Percentiles rank a stretch among this genome's conserved stretches.
Conservation (phyloP, 2,329 filamentous ascomycete species). For the Gaeumannomyces sp. region DNA sequence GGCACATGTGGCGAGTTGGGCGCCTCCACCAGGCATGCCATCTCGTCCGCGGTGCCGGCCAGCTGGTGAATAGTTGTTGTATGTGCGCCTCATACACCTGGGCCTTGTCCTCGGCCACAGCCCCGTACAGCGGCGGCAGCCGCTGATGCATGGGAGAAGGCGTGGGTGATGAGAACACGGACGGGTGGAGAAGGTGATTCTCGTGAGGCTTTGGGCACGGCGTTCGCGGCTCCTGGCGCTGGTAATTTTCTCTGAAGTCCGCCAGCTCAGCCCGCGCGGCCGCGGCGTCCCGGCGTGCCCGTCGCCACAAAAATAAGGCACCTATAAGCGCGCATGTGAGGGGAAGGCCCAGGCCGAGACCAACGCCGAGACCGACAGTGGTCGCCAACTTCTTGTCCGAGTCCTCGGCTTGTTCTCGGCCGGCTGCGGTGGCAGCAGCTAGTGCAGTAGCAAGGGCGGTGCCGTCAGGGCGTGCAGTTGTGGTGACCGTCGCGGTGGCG, state of each 20-base stretch:
- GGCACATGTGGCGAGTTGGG: background rate
- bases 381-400: background rate
- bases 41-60: background rate
- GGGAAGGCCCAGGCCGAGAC: background rate
- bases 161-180: background rate
- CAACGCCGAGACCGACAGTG: conserved; percentile 2
- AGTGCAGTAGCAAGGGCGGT: background rate
- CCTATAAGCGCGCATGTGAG: background rate
- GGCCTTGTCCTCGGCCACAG: background rate
- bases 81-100: background rate
- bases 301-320: background rate
- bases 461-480: background rate
- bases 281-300: background rate
- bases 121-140: background rate
- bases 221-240: background rate
- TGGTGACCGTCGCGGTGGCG: background rate
- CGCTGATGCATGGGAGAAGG: background rate
- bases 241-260: background rate
- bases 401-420: background rate
- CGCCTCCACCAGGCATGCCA: background rate
- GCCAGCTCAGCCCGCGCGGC: background rate
- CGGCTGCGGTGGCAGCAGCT: background rate
- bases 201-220: background rate
- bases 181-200: background rate
- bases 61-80: background rate